Percentiles rank a stretch among this genome's conserved stretches.
phyloP scores from a whole-genome alignment of 1,139 yeast species.

The Lodderomyces orthopsilosis region DNA sequence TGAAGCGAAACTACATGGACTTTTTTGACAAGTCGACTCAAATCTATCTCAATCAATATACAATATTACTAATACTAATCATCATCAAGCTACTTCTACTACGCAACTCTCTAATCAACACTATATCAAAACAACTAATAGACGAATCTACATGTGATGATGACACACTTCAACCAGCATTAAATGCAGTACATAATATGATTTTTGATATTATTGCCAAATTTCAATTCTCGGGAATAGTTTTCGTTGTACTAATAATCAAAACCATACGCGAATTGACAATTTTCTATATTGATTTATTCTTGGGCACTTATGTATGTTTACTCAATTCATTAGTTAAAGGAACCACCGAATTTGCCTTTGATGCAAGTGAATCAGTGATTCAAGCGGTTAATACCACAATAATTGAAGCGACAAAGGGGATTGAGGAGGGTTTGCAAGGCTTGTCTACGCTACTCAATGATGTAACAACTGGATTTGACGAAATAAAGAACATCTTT shows the following conservation, averaged over 20 bases:
- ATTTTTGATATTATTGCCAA: slow-evolving; percentile 11
- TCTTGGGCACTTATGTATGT: slow-evolving; percentile 85
- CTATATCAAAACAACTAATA: slow-evolving; percentile 29
- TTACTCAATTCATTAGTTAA: slow-evolving; percentile 69
- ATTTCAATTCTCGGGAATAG: slow-evolving; percentile 11
- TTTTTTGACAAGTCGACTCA: slow-evolving; percentile 52
- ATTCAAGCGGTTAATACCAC: slow-evolving; percentile 61
- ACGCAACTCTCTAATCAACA: slow-evolving; percentile 35
- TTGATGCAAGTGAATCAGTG: slow-evolving; percentile 67
- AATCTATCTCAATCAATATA: slow-evolving; percentile 55
- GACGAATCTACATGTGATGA: slow-evolving; percentile 25
- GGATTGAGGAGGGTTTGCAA: slow-evolving; percentile 59
- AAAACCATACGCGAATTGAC: slow-evolving; percentile 56
- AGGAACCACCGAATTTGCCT: slow-evolving; percentile 69
- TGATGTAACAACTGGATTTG: slow-evolving; percentile 34
- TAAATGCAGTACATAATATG: slow-evolving; percentile 12
- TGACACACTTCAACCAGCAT: slow-evolving; percentile 13
- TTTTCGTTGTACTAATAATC: slow-evolving; percentile 10
- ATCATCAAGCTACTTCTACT: slow-evolving; percentile 51
- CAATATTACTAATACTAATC: slow-evolving; percentile 44
- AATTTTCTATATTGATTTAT: slow-evolving; percentile 64
- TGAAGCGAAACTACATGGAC: slow-evolving; percentile 24
- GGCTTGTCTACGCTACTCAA: slow-evolving; percentile 55
- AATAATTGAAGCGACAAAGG: slow-evolving; percentile 50
- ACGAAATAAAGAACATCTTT: slow-evolving; percentile 53